Percentiles rank a stretch among this genome's conserved stretches.
Evolutionary conservation across 768 basidiomycete species (phyloP).

Genomic region (Amanita jacksonii): DNA sequence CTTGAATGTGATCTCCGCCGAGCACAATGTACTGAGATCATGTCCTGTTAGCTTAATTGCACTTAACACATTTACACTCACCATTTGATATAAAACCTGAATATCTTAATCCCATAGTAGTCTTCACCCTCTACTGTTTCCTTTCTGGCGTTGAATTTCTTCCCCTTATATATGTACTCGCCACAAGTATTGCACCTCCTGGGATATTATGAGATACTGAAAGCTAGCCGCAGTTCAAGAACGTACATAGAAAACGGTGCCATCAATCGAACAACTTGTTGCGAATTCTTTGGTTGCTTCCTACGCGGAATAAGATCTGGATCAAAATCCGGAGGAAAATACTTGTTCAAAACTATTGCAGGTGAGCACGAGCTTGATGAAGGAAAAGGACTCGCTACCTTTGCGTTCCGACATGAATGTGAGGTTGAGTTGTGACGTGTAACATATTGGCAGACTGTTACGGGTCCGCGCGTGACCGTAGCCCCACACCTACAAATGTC

Average conservation of each 20-base stretch:
- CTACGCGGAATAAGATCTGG: constrained; percentile 91
- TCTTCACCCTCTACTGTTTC: constrained; percentile 97
- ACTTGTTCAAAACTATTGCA: constrained; percentile 77
- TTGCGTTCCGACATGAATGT: constrained; percentile 75
- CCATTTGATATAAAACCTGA: constrained; percentile 92
- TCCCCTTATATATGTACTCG: constrained; percentile 98
- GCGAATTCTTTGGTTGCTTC: constrained; percentile 86
- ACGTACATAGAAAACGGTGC: constrained; percentile 95
- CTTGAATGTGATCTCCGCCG: constrained; percentile 98
- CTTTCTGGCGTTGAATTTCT: constrained; percentile 99
- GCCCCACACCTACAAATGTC: constrained; percentile 40
- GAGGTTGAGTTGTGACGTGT: neutral
- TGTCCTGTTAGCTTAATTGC: constrained; percentile 3
- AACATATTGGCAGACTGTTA: neutral
- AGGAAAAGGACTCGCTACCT: constrained; percentile 31
- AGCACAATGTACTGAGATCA: constrained; percentile 72
- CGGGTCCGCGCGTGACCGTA: too few species aligned
- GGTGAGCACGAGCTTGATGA: neutral
- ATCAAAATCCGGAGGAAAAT: constrained; percentile 97
- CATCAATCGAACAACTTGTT: constrained; percentile 98
- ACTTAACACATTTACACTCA: constrained; percentile 22
- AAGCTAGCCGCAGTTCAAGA: neutral
- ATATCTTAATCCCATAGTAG: constrained; percentile 97
- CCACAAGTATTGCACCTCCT: constrained; percentile 95
- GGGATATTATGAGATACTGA: constrained; percentile 2